Evolutionary conservation across 805 yeast genomes (phyloP).

Genomic region (Metschnikowia hibisci): DNA sequence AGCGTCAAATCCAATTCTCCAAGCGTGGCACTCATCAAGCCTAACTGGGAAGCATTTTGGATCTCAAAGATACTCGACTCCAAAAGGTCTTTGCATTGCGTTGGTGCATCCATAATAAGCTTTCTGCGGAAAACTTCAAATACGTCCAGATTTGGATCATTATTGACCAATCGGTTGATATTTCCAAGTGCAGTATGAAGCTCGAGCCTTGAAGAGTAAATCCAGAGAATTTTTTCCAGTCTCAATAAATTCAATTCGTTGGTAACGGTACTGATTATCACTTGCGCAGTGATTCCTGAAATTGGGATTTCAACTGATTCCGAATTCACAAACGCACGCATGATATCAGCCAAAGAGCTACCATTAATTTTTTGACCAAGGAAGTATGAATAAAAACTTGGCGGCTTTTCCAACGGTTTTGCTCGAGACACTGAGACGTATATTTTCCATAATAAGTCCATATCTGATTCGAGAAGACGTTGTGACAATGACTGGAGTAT

Average conservation of each 20-base stretch:
- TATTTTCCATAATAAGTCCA: constrained; percentile 45
- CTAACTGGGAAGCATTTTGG: constrained; percentile 39
- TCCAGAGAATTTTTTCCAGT: constrained; percentile 19
- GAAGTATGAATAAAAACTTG: constrained; percentile 20
- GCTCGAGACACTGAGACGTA: constrained; percentile 44
- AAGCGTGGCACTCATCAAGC: constrained; percentile 41
- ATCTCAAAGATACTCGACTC: constrained; percentile 46
- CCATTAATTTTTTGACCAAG: constrained; percentile 1
- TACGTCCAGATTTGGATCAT: constrained; percentile 21
- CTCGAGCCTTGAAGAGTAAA: constrained; percentile 36
- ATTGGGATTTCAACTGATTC: not conserved
- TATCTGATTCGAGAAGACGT: constrained; percentile 29
- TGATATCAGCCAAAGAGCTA: not conserved
- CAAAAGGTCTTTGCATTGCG: constrained; percentile 47
- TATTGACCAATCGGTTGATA: constrained; percentile 1
- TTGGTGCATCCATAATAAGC: constrained; percentile 48
- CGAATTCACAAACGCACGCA: not conserved
- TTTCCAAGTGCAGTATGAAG: constrained; percentile 33
- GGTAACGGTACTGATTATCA: constrained; percentile 25
- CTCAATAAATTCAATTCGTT: constrained; percentile 31
- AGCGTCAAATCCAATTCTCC: constrained; percentile 39
- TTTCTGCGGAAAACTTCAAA: constrained; percentile 46
- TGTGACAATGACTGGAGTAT: constrained; percentile 35
- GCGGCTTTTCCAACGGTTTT: constrained; percentile 24
- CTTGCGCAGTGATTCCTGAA: not conserved